Evolutionary conservation across 345 rosid species (phyloP).

Genomic region (Laguncularia racemosa): DNA sequence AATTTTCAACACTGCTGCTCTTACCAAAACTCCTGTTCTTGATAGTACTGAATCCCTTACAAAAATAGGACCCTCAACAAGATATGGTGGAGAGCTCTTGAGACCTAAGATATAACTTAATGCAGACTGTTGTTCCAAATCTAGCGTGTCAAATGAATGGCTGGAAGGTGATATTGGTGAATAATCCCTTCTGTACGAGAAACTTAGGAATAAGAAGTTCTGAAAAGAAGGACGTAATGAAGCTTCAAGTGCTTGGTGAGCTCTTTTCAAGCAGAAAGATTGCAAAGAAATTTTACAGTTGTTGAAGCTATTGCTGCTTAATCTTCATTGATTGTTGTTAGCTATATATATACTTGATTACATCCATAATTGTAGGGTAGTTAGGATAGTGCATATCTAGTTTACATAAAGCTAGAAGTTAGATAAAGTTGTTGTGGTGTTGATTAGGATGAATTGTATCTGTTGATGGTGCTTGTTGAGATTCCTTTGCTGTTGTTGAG

Average conservation of each 20-base stretch:
- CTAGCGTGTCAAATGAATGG: conserved; percentile 3
- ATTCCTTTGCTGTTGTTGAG: no score
- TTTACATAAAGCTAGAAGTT: no score
- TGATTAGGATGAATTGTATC: no score
- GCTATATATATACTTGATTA: no score
- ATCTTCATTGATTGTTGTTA: no score
- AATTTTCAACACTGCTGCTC: conserved; percentile 18
- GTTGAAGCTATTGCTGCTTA: no score
- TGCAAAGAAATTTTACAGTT: no score
- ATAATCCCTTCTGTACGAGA: neutral
- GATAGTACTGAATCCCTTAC: neutral
- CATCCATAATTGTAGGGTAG: no score
- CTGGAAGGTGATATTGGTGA: neutral
- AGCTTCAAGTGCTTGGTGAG: conserved; percentile 34
- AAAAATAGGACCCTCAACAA: conserved; percentile 19
- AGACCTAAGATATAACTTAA: conserved; percentile 10
- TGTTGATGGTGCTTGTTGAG: no score
- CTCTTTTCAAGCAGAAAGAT: conserved; percentile 28
- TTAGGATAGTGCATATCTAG: no score
- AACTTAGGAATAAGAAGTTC: conserved; percentile 26
- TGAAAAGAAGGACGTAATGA: conserved; percentile 14
- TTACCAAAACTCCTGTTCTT: conserved; percentile 18
- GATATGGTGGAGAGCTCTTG: conserved; percentile 19
- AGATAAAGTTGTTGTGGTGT: no score
- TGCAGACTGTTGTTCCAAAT: conserved; percentile 8